phyloP scores from a whole-genome alignment of 805 yeast genomes.

The Ogataea naganishii region DNA sequence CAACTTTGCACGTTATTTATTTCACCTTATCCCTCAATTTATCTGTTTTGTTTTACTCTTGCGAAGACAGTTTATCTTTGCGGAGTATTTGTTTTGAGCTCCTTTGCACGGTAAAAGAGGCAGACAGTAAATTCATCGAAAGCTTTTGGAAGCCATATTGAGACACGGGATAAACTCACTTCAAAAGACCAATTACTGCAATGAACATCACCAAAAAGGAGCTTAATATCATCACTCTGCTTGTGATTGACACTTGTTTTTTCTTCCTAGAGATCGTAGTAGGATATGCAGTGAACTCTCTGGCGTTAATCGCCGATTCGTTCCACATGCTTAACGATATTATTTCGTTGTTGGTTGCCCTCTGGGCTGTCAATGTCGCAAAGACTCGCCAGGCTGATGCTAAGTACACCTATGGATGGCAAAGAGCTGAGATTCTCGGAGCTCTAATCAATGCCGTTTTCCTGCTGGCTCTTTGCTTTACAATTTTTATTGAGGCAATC shows the following conservation, averaged over 20 bases:
- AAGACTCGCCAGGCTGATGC: conserved; percentile 75
- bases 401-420: conserved; percentile 94
- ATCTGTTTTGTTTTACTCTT: too few relatives aligned
- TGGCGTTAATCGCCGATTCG: conserved; percentile 92
- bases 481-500: conserved; percentile 86
- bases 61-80: too few relatives aligned
- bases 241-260: conserved; percentile 71
- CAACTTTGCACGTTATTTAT: too few relatives aligned
- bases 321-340: conserved; percentile 97
- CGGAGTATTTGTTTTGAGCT: too few relatives aligned
- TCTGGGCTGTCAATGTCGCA: conserved; percentile 94
- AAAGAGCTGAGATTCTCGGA: conserved; percentile 93
- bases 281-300: conserved; percentile 87
- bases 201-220: conserved; percentile 39
- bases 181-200: neutral
- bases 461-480: conserved; percentile 81
- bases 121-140: too few relatives aligned
- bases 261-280: conserved; percentile 78
- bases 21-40: too few relatives aligned
- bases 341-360: conserved; percentile 77
- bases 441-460: conserved; percentile 93
- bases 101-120: too few relatives aligned
- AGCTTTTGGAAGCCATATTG: too few relatives aligned
- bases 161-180: too few relatives aligned
- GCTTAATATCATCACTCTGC: conserved; percentile 58